Evolutionary conservation across 2,329 filamentous ascomycete species (phyloP), one percentile per base, ranked within the genome.

Genomic region (Fusarium guadeloupense): DNA sequence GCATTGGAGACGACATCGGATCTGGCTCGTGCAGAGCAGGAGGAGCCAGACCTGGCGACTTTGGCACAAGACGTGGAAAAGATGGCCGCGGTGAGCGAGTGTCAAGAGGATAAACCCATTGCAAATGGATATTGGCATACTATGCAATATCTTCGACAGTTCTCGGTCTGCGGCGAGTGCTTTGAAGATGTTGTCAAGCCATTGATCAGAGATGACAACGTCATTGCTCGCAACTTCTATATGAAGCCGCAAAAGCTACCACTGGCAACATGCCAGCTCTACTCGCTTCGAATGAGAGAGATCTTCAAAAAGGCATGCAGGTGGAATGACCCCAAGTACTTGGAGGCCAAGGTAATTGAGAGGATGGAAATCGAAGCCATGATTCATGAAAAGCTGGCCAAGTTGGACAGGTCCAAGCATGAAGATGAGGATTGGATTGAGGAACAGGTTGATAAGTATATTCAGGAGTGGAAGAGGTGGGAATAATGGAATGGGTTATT

Each of bases 141-240:
- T 50, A 92, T 96, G 73, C 86, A 90, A 1, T 81, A 85, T 13
- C 78, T 96, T 0, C 91, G 90, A 0, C 85, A 93, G 41, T 86
- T 97, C 68, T 92, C 90, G 1, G 89, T 96, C 5, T 98, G 93
- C 75, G 87, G 90, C 62, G 91, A 94, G 74, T 98, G 93, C 74
- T 97, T 90, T 72, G 85, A 91, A 14, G 87, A 92, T 19, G 84
- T 92, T 1, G 85, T 97, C n/a, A 86, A 84, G 75, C 92, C 93
- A 1, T 79, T 86, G 44, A 76, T 88, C 2, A 78, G 82, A 25
- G 78, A 81, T 14, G 73, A 76, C 46, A 76, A 77, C 34, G 77
- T 83, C 1, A 79, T 93, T 20, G 87, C 89, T 9, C 77, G 83
- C 16, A 85, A 88, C 62, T 90, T 95, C 66, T 86, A 85, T 60